Percentiles rank a stretch among this genome's conserved stretches.
These are phyloP conservation scores for Globisporangium carolinianum DNA, from an alignment of 352 stramenopile species.

Conservation along the genomic window DNA sequence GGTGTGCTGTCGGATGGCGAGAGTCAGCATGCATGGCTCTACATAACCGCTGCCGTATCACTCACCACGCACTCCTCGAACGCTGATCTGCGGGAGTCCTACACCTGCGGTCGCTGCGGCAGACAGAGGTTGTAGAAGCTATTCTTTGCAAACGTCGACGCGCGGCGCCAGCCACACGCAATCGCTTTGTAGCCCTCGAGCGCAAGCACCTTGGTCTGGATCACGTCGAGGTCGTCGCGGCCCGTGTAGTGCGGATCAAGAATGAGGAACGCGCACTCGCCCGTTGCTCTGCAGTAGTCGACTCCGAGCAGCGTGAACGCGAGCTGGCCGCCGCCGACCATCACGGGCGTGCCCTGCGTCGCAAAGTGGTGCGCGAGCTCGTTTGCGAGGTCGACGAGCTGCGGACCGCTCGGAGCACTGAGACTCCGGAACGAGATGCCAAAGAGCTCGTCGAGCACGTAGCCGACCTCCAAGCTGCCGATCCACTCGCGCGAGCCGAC, in stretches of 20 bases:
- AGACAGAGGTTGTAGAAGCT: slow-evolving; percentile 79
- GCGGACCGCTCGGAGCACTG: slow-evolving; percentile 44
- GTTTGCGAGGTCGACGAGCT: slow-evolving; percentile 49
- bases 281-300: slow-evolving; percentile 50
- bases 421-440: slow-evolving; percentile 69
- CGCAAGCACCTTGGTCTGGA: slow-evolving; percentile 65
- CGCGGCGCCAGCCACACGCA: slow-evolving; percentile 59
- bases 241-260: slow-evolving; percentile 81
- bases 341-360: slow-evolving; percentile 74
- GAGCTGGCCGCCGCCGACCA: slow-evolving; percentile 79
- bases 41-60: too few relatives aligned
- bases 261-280: slow-evolving; percentile 69
- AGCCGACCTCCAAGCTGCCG: slow-evolving; percentile 79
- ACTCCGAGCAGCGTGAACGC: slow-evolving; percentile 82
- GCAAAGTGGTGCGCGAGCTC: slow-evolving; percentile 75
- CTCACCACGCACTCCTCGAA: too few relatives aligned
- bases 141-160: slow-evolving; percentile 37
- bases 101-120: slow-evolving; percentile 27
- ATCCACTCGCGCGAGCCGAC: slow-evolving; percentile 76
- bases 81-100: not conserved
- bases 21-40: too few relatives aligned
- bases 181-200: slow-evolving; percentile 78
- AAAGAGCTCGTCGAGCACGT: slow-evolving; percentile 70
- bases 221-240: slow-evolving; percentile 49
- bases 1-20: too few relatives aligned